Base-by-base conservation (phyloP, 192 early-diverging fungal genomes). In the Backusella morwellensis region DNA sequence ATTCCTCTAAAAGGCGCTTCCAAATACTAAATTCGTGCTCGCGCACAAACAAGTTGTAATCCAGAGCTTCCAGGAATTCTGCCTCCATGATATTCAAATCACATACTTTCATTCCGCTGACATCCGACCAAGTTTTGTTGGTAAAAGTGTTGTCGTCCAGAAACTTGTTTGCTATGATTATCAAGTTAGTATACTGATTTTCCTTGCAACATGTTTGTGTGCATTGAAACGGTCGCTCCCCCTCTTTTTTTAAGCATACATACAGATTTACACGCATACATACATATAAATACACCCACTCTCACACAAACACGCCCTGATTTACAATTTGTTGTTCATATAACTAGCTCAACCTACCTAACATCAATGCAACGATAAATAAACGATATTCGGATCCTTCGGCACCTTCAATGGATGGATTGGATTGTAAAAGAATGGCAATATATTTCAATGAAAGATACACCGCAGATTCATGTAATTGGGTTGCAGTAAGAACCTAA, bases 81-180 rank as follows among this genome's bases (percentile, higher is more conserved):
- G 92, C 86, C 83, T 94, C 94, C 84, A 95, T 92, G 23, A 93
- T 89, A 69, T 92, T 92, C 32, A 97, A 83, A 82, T 97, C 94
- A 67, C 88, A 78, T 38, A 94, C 87, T 6, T 94, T 94, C 81
- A 97, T 93, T 42, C 90, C 87, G 38, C 90, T 93, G 11, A 97
- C 92, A 80, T 95, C 91, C 17, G 92, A 90, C 95, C 95, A 97
- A 0, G 95, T 95, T 82, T 91, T 89, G 81, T 94, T 95, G 29
- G 95, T 92, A 70, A 93, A 97, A 35, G 94, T 96, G 81, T 95
- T 95, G 83, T 97, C 95, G 66, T 94, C 90, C 29, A 94, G 84
- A 67, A 89, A 91, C 75, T 97, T 97, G 88, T 93, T 95, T 67
- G 93, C 90, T 84, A 74, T 40, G 15, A 42, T 54, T 66, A 23